Evolutionary conservation across 768 basidiomycete species (phyloP).

Genomic region (Mycena metata): DNA sequence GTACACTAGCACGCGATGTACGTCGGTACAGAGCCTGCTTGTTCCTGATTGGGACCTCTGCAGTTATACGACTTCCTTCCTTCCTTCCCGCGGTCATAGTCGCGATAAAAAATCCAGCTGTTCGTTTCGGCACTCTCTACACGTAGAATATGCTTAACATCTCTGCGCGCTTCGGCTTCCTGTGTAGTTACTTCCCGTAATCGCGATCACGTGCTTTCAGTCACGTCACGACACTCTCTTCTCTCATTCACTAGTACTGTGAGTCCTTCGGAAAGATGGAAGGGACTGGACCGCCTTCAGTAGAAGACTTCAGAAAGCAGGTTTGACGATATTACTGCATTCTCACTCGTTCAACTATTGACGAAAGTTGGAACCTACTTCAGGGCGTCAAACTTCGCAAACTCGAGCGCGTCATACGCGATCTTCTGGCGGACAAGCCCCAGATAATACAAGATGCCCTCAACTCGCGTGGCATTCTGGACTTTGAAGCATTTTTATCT

Average conservation of each 20-base stretch:
- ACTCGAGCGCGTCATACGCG: slow-evolving; percentile 20
- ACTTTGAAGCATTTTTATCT: slow-evolving; percentile 14
- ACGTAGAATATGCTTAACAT: no score
- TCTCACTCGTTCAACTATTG: no score
- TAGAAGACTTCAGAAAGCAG: slow-evolving; percentile 2
- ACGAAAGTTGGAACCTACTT: background rate
- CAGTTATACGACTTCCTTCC: no score
- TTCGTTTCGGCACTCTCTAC: no score
- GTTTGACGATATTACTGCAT: background rate
- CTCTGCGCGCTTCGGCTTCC: no score
- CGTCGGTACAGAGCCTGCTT: no score
- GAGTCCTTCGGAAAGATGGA: background rate
- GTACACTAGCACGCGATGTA: no score
- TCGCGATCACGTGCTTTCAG: background rate
- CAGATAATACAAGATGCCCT: background rate
- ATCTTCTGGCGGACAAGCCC: slow-evolving; percentile 2
- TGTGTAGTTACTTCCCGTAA: no score
- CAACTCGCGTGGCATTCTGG: background rate
- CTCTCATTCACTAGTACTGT: background rate
- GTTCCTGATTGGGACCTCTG: no score
- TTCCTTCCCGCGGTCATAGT: no score
- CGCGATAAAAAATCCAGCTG: no score
- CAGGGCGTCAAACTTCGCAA: slow-evolving; percentile 9
- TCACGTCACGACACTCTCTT: background rate
- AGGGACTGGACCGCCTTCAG: background rate